Conservation (phyloP, 78 protist genomes). For the Polysphondylium violaceum region DNA sequence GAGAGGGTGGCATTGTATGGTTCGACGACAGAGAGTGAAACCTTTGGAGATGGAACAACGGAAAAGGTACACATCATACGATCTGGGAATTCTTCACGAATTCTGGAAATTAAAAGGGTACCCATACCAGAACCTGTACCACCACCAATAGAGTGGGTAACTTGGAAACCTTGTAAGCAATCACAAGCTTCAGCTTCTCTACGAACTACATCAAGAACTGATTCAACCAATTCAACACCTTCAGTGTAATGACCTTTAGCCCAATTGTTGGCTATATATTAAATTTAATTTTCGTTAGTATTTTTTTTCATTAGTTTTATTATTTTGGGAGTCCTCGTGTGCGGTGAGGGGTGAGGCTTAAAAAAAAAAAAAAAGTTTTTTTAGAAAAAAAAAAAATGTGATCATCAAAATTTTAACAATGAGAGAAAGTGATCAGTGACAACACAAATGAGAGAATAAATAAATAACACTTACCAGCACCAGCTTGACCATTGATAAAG, state of each 20-base stretch:
- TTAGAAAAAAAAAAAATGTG: no score
- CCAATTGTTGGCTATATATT: constrained; percentile 95
- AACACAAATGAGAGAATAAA: not conserved
- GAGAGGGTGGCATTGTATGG: constrained; percentile 99
- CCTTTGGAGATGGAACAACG: constrained; percentile 98
- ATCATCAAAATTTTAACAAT: no score
- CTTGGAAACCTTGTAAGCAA: constrained; percentile 99
- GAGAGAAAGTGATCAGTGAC: not conserved
- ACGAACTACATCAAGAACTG: constrained; percentile 97
- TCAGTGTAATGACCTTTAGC: constrained; percentile 99
- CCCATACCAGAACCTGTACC: constrained; percentile 99
- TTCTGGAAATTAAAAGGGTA: constrained; percentile 91
- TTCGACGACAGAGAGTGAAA: constrained; percentile 98
- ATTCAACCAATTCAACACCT: constrained; percentile 95
- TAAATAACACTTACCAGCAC: constrained; percentile 78
- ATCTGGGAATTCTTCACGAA: constrained; percentile 98
- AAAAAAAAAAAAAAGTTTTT: no score
- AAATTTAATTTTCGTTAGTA: not conserved
- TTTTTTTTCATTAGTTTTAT: not conserved
- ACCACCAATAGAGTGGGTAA: constrained; percentile 99
- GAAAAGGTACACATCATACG: constrained; percentile 98
- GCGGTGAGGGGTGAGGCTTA: no score
- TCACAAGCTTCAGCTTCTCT: constrained; percentile 98
- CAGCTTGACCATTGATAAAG: constrained; percentile 95
- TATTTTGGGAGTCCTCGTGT: not conserved